Evolutionary conservation across 768 basidiomycete genomes (phyloP).

Genomic region (Boletus edulis): DNA sequence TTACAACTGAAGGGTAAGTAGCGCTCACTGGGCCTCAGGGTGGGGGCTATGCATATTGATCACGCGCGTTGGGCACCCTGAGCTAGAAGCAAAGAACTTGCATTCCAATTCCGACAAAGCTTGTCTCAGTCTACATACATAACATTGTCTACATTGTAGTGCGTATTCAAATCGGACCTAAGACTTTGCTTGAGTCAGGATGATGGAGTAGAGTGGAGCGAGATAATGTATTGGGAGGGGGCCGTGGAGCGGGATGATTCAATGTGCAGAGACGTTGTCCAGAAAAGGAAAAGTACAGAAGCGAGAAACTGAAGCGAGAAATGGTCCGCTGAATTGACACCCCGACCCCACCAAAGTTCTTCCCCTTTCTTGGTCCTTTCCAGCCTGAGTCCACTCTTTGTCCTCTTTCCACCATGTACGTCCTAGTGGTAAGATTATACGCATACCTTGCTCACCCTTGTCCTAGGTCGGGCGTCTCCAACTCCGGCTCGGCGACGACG

Average conservation of each 20-base stretch:
- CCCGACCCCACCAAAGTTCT: background rate
- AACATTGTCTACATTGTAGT: too few species aligned
- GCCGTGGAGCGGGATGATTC: too few species aligned
- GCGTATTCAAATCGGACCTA: too few species aligned
- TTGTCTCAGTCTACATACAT: too few species aligned
- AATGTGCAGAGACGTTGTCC: background rate
- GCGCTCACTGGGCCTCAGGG: too few species aligned
- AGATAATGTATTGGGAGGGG: too few species aligned
- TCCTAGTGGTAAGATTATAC: background rate
- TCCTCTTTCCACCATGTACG: conserved; percentile 23
- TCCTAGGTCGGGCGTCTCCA: conserved; percentile 39
- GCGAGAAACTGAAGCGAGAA: background rate
- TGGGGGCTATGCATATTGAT: too few species aligned
- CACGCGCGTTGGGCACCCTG: too few species aligned
- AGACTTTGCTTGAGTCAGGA: too few species aligned
- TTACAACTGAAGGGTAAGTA: too few species aligned
- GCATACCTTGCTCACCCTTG: background rate
- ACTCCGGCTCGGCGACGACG: conserved; percentile 62
- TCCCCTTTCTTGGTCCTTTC: conserved; percentile 12
- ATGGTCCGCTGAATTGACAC: background rate
- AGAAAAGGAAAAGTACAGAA: conserved; percentile 12
- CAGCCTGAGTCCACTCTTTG: conserved; percentile 15
- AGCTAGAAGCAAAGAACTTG: background rate
- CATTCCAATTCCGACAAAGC: conserved; percentile 5
- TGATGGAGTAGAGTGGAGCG: too few species aligned